Evolutionary conservation across 257 asterid genomes (phyloP).

Genomic region (Voacanga thouarsii): DNA sequence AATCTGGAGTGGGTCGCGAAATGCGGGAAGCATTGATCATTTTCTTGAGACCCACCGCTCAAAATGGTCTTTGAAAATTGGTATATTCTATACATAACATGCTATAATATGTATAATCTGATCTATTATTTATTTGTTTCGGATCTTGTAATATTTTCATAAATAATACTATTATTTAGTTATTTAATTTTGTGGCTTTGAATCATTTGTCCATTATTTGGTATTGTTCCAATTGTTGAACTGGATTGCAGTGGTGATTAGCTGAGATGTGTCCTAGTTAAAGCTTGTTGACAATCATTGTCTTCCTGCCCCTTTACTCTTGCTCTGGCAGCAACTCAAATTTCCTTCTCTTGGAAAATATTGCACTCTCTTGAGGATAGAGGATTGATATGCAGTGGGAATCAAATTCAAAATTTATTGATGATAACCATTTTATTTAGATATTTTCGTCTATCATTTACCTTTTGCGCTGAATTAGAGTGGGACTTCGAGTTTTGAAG

Average conservation of each 20-base stretch:
- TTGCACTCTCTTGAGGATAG: too few species aligned
- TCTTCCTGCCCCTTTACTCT: neutral
- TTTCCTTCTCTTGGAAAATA: neutral
- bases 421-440: too few species aligned
- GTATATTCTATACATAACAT: neutral
- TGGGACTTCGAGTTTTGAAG: too few species aligned
- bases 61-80: neutral
- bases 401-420: too few species aligned
- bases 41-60: neutral
- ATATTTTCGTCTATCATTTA: too few species aligned
- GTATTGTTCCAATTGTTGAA: neutral
- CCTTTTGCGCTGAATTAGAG: too few species aligned
- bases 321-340: neutral
- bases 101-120: neutral
- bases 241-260: neutral
- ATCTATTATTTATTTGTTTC: slow-evolving; percentile 4
- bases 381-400: neutral
- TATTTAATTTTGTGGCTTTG: neutral
- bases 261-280: neutral
- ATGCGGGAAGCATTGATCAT: neutral
- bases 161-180: neutral
- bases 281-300: neutral
- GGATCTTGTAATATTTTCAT: neutral
- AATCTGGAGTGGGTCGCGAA: slow-evolving; percentile 11
- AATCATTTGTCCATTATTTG: neutral